phyloP scores from a whole-genome alignment of 2,329 filamentous ascomycete species.

The Byssochlamys sp. region DNA sequence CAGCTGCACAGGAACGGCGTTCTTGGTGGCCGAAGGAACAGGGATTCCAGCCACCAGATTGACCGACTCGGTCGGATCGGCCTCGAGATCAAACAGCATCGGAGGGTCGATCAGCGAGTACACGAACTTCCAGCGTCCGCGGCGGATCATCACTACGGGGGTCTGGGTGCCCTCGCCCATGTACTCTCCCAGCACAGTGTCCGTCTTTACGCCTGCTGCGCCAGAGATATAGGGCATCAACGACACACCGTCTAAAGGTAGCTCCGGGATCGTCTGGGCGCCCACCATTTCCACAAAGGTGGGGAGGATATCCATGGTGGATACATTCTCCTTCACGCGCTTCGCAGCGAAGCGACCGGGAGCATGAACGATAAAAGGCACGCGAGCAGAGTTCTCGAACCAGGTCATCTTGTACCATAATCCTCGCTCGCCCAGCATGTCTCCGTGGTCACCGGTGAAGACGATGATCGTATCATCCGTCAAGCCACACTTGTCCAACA shows the following conservation, averaged over 20 bases:
- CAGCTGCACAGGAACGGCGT: constrained; percentile 25
- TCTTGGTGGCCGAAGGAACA: constrained; percentile 28
- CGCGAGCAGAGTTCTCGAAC: constrained; percentile 82
- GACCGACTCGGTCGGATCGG: constrained; percentile 66
- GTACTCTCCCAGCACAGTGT: constrained; percentile 91
- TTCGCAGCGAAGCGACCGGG: constrained; percentile 66
- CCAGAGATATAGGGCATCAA: constrained; percentile 66
- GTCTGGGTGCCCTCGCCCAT: constrained; percentile 85
- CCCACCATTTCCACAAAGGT: constrained; percentile 78
- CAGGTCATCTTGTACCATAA: constrained; percentile 98
- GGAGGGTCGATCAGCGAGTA: constrained; percentile 74
- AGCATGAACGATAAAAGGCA: constrained; percentile 76
- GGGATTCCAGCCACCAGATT: constrained; percentile 48
- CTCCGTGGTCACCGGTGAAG: constrained; percentile 87
- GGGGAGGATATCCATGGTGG: constrained; percentile 79
- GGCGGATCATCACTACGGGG: constrained; percentile 87
- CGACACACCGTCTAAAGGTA: constrained; percentile 80
- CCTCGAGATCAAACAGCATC: constrained; percentile 69
- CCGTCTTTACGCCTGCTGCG: constrained; percentile 47
- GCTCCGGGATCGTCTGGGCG: constrained; percentile 54
- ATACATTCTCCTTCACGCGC: constrained; percentile 73
- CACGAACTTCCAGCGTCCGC: constrained; percentile 82
- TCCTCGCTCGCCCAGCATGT: constrained; percentile 87
- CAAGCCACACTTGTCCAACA: constrained; percentile 68
- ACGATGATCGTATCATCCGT: constrained; percentile 81